These are phyloP conservation scores for Antrodiella citrinella DNA, from an alignment of 768 basidiomycete species.

Conservation along the genomic window DNA sequence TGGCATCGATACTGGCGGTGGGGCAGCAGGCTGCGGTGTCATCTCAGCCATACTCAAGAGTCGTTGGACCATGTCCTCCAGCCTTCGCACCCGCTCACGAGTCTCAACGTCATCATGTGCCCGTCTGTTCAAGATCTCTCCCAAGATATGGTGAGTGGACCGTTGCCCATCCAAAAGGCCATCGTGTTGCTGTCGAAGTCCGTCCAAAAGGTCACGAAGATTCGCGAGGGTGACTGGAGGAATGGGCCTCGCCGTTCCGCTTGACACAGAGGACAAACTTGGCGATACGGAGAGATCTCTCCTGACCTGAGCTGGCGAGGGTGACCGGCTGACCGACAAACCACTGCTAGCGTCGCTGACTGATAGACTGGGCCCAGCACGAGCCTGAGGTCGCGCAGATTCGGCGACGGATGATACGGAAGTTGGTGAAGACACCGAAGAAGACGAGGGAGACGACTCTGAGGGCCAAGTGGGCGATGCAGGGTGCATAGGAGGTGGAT, in stretches of 20 bases:
- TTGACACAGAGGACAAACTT: conserved; percentile 25
- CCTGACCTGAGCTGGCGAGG: neutral
- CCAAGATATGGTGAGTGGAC: conserved; percentile 50
- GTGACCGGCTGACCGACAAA: neutral
- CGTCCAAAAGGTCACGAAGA: conserved; percentile 46
- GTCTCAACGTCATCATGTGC: conserved; percentile 27
- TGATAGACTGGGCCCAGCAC: neutral
- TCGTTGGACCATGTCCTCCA: conserved; percentile 12
- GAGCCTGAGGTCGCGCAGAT: neutral
- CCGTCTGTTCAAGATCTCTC: conserved; percentile 48
- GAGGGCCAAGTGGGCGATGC: conserved; percentile 31
- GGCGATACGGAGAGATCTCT: conserved; percentile 13
- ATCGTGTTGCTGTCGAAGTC: conserved; percentile 49
- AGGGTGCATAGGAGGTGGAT: conserved; percentile 20
- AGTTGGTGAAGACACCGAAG: conserved; percentile 9
- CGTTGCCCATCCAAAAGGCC: conserved; percentile 58
- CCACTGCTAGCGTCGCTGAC: neutral
- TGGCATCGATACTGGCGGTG: conserved; percentile 3
- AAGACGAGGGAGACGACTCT: conserved; percentile 15
- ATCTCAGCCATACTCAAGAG: neutral
- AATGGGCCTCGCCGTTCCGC: conserved; percentile 28
- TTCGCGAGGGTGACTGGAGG: conserved; percentile 31
- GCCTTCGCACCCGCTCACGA: conserved; percentile 8
- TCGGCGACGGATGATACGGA: conserved; percentile 1
- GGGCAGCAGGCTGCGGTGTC: conserved; percentile 5